Percentiles rank a stretch among this genome's conserved stretches.
These are phyloP conservation scores for Berberis thunbergii DNA, from an alignment of 164 flowering plant genomes.

Conservation along the genomic window DNA sequence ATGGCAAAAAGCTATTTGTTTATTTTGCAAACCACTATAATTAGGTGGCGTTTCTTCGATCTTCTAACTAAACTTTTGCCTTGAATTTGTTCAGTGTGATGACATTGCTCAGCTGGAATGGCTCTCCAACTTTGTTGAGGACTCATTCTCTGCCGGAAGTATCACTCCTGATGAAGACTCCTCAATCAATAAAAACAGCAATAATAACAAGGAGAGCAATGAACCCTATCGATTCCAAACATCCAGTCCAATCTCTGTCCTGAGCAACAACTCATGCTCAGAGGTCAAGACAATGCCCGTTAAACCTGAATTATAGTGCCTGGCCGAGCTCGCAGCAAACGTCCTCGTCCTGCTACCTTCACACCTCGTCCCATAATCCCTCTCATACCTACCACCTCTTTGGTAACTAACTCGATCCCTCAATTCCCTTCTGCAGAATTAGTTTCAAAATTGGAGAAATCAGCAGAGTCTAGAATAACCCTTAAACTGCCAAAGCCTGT, in stretches of 20 bases:
- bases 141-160: slow-evolving; percentile 57
- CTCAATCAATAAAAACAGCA: neutral
- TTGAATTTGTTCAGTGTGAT: slow-evolving; percentile 44
- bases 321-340: slow-evolving; percentile 79
- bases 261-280: slow-evolving; percentile 71
- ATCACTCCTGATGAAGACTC: slow-evolving; percentile 3
- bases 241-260: slow-evolving; percentile 76
- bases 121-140: slow-evolving; percentile 83
- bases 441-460: slow-evolving; percentile 30
- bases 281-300: slow-evolving; percentile 28
- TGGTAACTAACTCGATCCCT: slow-evolving; percentile 18
- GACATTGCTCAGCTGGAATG: slow-evolving; percentile 83
- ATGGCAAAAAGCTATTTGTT: too few relatives aligned
- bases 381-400: slow-evolving; percentile 37
- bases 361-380: slow-evolving; percentile 47
- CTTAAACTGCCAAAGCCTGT: slow-evolving; percentile 21
- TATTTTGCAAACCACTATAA: too few relatives aligned
- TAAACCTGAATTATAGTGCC: slow-evolving; percentile 27
- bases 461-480: slow-evolving; percentile 31
- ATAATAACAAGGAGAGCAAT: slow-evolving; percentile 6
- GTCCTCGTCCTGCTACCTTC: slow-evolving; percentile 71
- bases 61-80: neutral
- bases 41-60: neutral
- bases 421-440: slow-evolving; percentile 11
- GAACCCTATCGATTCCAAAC: slow-evolving; percentile 39